phyloP scores from a whole-genome alignment of 2,329 filamentous ascomycete species.

The Aspergillus sp. region DNA sequence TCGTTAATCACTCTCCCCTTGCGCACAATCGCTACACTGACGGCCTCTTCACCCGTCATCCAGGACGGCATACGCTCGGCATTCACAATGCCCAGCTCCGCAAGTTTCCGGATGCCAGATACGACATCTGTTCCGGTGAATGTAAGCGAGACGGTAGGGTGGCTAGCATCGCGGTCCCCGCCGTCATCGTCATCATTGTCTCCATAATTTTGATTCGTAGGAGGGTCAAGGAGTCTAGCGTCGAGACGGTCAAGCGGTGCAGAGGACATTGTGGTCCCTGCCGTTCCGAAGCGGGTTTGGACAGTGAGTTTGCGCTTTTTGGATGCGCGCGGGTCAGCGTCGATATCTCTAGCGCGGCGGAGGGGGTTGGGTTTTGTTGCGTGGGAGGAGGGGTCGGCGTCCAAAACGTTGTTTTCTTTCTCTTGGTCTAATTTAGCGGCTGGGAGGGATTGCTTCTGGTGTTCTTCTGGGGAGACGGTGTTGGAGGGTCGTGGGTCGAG shows the following conservation, averaged over 20 bases:
- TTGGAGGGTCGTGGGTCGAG: constrained; percentile 47
- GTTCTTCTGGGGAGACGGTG: constrained; percentile 33
- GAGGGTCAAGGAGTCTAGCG: constrained; percentile 49
- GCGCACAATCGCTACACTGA: constrained; percentile 70
- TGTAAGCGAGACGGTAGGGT: constrained; percentile 50
- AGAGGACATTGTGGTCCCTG: constrained; percentile 40
- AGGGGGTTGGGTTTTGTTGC: neutral
- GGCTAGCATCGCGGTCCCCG: neutral
- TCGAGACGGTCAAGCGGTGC: constrained; percentile 49
- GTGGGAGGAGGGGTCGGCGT: neutral
- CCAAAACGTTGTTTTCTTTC: constrained; percentile 16
- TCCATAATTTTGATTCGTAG: constrained; percentile 14
- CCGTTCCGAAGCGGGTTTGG: constrained; percentile 68
- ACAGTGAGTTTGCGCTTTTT: constrained; percentile 66
- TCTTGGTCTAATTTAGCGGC: neutral
- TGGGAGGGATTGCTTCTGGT: constrained; percentile 18
- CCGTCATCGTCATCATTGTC: constrained; percentile 9
- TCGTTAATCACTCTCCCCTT: constrained; percentile 49
- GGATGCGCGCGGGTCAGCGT: constrained; percentile 25
- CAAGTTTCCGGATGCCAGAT: constrained; percentile 73
- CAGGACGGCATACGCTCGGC: constrained; percentile 80
- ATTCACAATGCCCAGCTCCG: constrained; percentile 71
- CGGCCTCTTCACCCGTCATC: constrained; percentile 85
- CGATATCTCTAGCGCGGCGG: neutral
- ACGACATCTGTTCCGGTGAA: constrained; percentile 79